Evolutionary conservation across 1,139 yeast genomes (phyloP).

Genomic region (Keqinozyma sinolaborantium): DNA sequence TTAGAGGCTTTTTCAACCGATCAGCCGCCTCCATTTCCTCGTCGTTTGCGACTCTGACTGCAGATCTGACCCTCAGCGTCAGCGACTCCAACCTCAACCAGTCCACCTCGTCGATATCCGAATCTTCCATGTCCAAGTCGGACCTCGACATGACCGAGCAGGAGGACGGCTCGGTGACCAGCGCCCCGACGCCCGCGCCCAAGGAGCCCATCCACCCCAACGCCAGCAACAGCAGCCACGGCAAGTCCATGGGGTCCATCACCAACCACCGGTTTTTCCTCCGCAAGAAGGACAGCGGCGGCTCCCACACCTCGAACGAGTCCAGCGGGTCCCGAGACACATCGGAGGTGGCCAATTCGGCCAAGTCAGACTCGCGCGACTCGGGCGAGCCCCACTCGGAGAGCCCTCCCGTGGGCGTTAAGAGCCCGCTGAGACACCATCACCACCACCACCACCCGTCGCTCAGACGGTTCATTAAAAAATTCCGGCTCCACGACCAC

Average conservation of each 20-base stretch:
- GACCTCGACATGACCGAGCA: not conserved
- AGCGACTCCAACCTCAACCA: not conserved
- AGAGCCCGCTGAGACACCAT: not conserved
- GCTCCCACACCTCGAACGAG: constrained; percentile 1
- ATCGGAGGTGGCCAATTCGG: not conserved
- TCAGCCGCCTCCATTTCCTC: not conserved
- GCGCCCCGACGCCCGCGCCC: not conserved
- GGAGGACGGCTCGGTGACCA: not conserved
- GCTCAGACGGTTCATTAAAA: constrained; percentile 36
- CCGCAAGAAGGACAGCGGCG: constrained; percentile 10
- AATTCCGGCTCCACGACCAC: constrained; percentile 21
- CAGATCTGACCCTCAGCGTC: not conserved
- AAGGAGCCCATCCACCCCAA: not conserved
- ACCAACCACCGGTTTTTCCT: constrained; percentile 8
- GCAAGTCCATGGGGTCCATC: not conserved
- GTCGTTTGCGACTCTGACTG: not conserved
- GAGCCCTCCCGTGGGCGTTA: not conserved
- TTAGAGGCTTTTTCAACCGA: not conserved
- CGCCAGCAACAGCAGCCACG: not conserved
- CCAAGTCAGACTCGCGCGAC: not conserved
- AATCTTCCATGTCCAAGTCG: not conserved
- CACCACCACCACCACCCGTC: constrained; percentile 21
- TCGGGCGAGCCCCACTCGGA: not conserved
- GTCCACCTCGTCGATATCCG: not conserved
- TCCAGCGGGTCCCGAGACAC: not conserved